Base-by-base conservation (phyloP, 1,284 basidiomycete species). In the Taiwanofungus camphoratus region DNA sequence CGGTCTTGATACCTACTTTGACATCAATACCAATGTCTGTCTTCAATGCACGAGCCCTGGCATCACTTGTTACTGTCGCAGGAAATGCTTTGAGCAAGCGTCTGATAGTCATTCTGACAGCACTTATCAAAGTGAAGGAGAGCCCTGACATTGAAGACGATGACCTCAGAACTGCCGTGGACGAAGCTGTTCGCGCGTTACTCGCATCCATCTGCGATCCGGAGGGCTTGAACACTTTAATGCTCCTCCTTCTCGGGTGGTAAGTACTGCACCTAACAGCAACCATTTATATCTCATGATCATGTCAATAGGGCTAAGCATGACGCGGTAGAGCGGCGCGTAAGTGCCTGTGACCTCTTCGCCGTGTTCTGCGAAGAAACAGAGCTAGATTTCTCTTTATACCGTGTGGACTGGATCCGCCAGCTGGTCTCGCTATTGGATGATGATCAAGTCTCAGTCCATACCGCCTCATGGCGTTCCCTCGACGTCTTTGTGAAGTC, bases 341-440 rank as follows among this genome's bases (percentile, higher is more conserved):
- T 85, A 38, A 91, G 80, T 46, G 85, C 86, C 3, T 89, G 85
- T 65, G 72, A 79, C 36, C 66, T 93, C 45, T 90, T 96, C 59
- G 71, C 78, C 4, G 70, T 76, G 1, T 92, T 96, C 69, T 95
- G 90, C 59, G 79, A 90, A 56, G 82, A 79, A 41, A 86, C 86
- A 4, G 76, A 83, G 35, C 67, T 89, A 31, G 92, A 96, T 59
- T 76, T 79, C 0, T 82, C 86, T 0, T 62, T 92, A 13, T 99
- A 98, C 64, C 80, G 88, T 13, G 72, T 93, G 44, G 93, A 98
- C 64, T 98, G 94, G 92, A 79, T 99, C 46, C 84, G 94, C n/a
- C 90, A 93, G 55, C 75, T 99, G 12, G 72, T 99, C 3, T 79
- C 90, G 0, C 68, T 91, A 3, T 73, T 97, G 47, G 94, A 95